Evolutionary conservation across 306 rosid species (phyloP).

Genomic region (Vigna hirtella): DNA sequence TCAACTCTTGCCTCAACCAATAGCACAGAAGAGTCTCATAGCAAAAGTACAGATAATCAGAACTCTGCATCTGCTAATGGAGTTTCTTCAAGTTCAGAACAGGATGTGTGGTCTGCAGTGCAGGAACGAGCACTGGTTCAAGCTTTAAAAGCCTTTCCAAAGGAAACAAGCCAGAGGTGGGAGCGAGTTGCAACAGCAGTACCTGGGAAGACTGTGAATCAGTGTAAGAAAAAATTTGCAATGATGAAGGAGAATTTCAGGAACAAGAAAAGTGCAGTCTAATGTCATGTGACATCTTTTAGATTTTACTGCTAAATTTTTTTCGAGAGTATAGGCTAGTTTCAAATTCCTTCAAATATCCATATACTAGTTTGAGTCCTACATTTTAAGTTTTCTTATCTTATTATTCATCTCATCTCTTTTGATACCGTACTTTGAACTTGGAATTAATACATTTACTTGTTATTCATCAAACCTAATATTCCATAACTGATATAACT

Average conservation of each 20-base stretch:
- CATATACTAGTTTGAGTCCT: constrained; percentile 11
- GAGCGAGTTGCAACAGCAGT: constrained; percentile 94
- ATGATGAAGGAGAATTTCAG: constrained; percentile 89
- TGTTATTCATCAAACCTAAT: background rate
- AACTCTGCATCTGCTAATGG: constrained; percentile 55
- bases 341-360: constrained; percentile 30
- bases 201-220: constrained; percentile 88
- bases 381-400: background rate
- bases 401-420: background rate
- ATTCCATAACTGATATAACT: background rate
- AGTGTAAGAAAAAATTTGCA: constrained; percentile 91
- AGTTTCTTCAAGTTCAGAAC: constrained; percentile 65
- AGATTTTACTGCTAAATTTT: constrained; percentile 47
- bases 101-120: constrained; percentile 84
- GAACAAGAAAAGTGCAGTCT: constrained; percentile 76
- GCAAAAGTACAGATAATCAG: constrained; percentile 48
- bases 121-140: constrained; percentile 96
- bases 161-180: constrained; percentile 89
- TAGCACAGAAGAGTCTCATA: constrained; percentile 45
- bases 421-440: constrained; percentile 24
- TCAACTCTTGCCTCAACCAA: constrained; percentile 43
- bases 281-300: constrained; percentile 41
- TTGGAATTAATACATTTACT: constrained; percentile 26
- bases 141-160: constrained; percentile 95
- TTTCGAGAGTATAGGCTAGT: constrained; percentile 31